Evolutionary conservation across 345 rosid genomes (phyloP).

Genomic region (Acer campestre): DNA sequence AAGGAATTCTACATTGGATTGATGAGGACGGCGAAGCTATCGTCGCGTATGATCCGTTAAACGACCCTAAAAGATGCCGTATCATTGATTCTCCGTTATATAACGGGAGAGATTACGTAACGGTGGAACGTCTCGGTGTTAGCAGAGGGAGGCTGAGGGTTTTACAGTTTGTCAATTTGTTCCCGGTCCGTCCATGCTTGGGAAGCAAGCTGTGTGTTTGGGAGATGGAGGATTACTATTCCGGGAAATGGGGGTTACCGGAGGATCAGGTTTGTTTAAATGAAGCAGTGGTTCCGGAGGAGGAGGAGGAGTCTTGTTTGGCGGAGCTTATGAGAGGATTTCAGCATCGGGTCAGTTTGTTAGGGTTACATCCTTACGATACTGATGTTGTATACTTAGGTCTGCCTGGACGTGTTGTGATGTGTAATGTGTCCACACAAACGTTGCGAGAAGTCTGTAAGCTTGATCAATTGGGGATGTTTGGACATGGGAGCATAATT

Average conservation of each 20-base stretch:
- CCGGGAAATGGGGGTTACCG: neutral
- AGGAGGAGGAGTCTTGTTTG: no score
- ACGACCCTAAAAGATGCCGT: neutral
- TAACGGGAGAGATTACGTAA: neutral
- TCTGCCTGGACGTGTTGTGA: no score
- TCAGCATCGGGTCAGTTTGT: neutral
- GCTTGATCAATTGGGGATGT: neutral
- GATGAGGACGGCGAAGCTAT: neutral
- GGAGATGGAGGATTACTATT: neutral
- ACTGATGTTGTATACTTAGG: neutral
- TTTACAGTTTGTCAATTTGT: neutral
- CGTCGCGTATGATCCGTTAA: neutral
- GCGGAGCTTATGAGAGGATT: neutral
- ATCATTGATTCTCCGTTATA: neutral
- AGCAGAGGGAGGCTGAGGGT: neutral
- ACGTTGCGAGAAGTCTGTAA: neutral
- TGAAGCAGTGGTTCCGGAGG: no score
- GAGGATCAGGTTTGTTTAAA: no score
- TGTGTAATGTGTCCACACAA: neutral
- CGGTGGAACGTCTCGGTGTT: neutral
- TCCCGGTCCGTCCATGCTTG: neutral
- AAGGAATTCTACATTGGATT: neutral
- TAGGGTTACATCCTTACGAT: neutral
- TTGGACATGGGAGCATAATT: neutral
- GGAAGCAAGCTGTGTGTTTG: neutral